Evolutionary conservation across 805 yeast species (phyloP).

Genomic region (Yarrowia keelungensis): DNA sequence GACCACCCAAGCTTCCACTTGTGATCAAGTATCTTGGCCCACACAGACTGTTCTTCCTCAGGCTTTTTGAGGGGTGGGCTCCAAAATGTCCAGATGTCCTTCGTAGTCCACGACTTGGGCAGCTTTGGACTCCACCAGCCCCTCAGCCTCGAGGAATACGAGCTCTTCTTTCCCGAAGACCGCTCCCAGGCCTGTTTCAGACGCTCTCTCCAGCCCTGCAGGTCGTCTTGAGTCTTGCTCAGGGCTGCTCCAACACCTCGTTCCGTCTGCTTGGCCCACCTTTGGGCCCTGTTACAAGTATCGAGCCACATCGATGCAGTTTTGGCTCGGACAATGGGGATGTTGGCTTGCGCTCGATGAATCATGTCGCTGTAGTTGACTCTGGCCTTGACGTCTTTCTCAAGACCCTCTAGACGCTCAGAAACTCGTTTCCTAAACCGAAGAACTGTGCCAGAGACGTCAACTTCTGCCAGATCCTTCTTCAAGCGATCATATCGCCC

Average conservation of each 20-base stretch:
- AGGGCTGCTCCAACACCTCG: background rate
- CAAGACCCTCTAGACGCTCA: background rate
- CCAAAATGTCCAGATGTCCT: slow-evolving; percentile 5
- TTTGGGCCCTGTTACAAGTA: background rate
- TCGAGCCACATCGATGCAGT: background rate
- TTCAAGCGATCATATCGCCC: background rate
- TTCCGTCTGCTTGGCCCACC: background rate
- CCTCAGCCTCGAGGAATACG: background rate
- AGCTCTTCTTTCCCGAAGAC: background rate
- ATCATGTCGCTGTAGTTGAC: background rate
- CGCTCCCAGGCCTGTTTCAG: slow-evolving; percentile 1
- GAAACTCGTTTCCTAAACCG: background rate
- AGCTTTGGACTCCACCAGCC: background rate
- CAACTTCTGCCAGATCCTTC: background rate
- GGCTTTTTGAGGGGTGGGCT: slow-evolving; percentile 6
- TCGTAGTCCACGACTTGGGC: background rate
- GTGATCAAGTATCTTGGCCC: slow-evolving; percentile 16
- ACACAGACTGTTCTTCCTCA: slow-evolving; percentile 6
- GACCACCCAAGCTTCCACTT: slow-evolving; percentile 20
- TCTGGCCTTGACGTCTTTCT: background rate
- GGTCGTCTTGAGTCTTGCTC: background rate
- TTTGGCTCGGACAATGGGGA: slow-evolving; percentile 1
- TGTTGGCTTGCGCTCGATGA: background rate
- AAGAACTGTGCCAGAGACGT: background rate
- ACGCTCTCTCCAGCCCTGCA: background rate